A percentile compares a stretch with the other conserved stretches of the same genome.
Evolutionary conservation across 179 eudicot species (phyloP).

Genomic region (Camellia oleifera): DNA sequence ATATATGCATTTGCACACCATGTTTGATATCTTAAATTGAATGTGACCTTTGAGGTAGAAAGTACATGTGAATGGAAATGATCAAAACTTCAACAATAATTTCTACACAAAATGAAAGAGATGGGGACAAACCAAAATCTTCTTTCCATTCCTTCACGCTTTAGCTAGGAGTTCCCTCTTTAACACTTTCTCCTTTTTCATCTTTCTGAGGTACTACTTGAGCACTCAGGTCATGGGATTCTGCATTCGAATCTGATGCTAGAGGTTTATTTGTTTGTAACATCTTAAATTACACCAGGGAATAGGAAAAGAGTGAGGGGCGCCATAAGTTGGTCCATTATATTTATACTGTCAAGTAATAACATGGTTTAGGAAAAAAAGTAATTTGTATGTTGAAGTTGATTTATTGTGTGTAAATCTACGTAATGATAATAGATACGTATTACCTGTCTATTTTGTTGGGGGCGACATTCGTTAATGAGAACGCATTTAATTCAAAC

Average conservation of each 20-base stretch:
- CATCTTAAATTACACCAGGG: not conserved
- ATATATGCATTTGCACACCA: no score
- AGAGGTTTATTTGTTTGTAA: not conserved
- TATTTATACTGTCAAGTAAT: not conserved
- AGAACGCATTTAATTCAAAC: not conserved
- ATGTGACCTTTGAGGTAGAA: not conserved
- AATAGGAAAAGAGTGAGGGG: not conserved
- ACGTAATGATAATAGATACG: not conserved
- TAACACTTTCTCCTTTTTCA: not conserved
- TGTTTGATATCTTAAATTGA: not conserved
- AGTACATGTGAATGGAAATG: not conserved
- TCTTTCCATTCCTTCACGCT: not conserved
- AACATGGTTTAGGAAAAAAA: no score
- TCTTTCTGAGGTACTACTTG: not conserved
- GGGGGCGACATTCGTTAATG: not conserved
- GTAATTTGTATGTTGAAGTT: no score
- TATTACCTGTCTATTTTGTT: not conserved
- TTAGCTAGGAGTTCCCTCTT: not conserved
- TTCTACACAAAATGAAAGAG: not conserved
- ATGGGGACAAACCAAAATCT: not conserved
- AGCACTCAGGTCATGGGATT: not conserved
- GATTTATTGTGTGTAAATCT: not conserved
- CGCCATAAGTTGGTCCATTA: not conserved
- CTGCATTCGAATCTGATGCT: not conserved
- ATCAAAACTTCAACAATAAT: not conserved